Evolutionary conservation across 108 stramenopile species (phyloP).

Genomic region (Nannochloropsis salina): DNA sequence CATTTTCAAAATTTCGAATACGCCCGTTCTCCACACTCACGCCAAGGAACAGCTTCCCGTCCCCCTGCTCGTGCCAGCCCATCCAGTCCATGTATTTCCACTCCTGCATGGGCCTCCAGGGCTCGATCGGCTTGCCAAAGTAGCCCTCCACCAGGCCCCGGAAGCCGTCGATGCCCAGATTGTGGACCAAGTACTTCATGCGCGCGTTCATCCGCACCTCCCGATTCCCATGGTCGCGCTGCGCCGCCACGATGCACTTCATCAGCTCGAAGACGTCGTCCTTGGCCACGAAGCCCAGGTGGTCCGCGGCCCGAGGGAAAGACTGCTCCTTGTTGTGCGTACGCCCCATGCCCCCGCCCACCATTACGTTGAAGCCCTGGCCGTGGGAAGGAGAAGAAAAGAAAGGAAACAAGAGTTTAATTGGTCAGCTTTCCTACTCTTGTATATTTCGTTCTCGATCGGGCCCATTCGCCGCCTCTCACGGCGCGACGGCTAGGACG

Average conservation of each 20-base stretch:
- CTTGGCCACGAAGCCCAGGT: constrained; percentile 87
- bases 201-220: constrained; percentile 94
- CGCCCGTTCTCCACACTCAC: constrained; percentile 78
- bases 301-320: constrained; percentile 92
- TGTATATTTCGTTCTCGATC: no score
- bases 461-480: no score
- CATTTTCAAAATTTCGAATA: constrained; percentile 69
- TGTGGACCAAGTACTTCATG: constrained; percentile 98
- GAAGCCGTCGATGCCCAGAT: constrained; percentile 87
- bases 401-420: background rate
- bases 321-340: constrained; percentile 94
- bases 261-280: constrained; percentile 83
- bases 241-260: constrained; percentile 86
- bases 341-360: constrained; percentile 95
- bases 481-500: no score
- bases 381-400: constrained; percentile 34
- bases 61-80: constrained; percentile 97
- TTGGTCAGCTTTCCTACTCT: background rate
- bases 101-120: constrained; percentile 67
- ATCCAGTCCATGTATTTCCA: constrained; percentile 97
- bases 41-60: constrained; percentile 89
- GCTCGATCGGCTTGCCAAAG: constrained; percentile 75
- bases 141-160: constrained; percentile 80
- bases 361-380: constrained; percentile 89
- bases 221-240: constrained; percentile 94